phyloP scores from a whole-genome alignment of 176 grass and related monocot genomes.

The Phragmites australis region DNA sequence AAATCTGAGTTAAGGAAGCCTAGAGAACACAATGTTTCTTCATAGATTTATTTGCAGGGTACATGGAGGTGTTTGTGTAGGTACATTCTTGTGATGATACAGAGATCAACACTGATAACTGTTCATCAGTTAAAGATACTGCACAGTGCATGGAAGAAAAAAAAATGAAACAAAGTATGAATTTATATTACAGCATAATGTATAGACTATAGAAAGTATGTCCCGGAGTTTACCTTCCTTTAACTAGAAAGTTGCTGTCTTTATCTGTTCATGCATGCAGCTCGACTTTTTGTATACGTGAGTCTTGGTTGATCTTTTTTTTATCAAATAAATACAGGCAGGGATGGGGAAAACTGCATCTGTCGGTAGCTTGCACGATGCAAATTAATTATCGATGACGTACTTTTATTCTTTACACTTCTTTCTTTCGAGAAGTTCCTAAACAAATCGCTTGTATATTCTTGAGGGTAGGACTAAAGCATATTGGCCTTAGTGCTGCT shows the following conservation, averaged over 20 bases:
- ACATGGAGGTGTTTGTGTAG: conserved; percentile 28
- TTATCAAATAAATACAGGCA: conserved; percentile 40
- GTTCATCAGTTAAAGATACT: conserved; percentile 28
- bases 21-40: conserved; percentile 37
- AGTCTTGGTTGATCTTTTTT: conserved; percentile 27
- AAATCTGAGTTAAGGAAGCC: conserved; percentile 31
- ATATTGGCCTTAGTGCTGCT: conserved; percentile 40
- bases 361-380: conserved; percentile 10
- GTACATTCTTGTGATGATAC: conserved; percentile 34
- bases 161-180: background rate
- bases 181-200: conserved; percentile 37
- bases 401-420: conserved; percentile 18
- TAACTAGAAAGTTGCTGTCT: conserved; percentile 33
- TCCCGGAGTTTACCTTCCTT: conserved; percentile 36
- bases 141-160: background rate
- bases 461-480: conserved; percentile 10
- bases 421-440: conserved; percentile 8
- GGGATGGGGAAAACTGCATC: conserved; percentile 20
- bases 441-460: conserved; percentile 30
- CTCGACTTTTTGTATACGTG: conserved; percentile 32
- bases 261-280: conserved; percentile 42
- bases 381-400: conserved; percentile 22
- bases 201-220: conserved; percentile 43
- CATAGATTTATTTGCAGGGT: conserved; percentile 32
- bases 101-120: conserved; percentile 31